A percentile compares a stretch with the other conserved stretches of the same genome.
Evolutionary conservation across 345 rosid genomes (phyloP).

Genomic region (Corchorus olitorius): DNA sequence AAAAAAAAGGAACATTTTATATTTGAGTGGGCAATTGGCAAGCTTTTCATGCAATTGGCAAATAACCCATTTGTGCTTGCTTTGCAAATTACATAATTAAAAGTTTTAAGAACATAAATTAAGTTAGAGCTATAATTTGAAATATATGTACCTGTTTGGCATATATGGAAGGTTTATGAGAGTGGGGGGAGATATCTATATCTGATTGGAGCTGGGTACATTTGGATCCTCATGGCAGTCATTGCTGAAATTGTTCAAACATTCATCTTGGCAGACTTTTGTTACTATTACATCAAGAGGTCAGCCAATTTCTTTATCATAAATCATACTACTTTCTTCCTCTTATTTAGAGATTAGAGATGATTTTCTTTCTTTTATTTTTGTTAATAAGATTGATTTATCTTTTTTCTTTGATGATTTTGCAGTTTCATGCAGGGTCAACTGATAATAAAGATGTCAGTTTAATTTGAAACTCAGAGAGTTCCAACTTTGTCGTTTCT

Average conservation of each 20-base stretch:
- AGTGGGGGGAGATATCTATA: constrained; percentile 50
- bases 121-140: too few species aligned
- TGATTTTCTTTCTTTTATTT: too few species aligned
- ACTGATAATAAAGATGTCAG: constrained; percentile 41
- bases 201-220: constrained; percentile 54
- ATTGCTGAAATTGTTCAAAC: constrained; percentile 75
- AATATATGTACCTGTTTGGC: not conserved
- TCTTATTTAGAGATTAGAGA: too few species aligned
- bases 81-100: too few species aligned
- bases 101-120: too few species aligned
- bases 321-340: too few species aligned
- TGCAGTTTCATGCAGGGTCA: constrained; percentile 49
- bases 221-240: constrained; percentile 67
- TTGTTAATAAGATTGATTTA: not conserved
- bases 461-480: constrained; percentile 22
- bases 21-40: too few species aligned
- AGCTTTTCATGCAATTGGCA: too few species aligned
- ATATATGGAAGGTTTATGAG: constrained; percentile 47
- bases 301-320: constrained; percentile 17
- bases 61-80: too few species aligned
- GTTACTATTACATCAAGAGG: constrained; percentile 87
- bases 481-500: not conserved
- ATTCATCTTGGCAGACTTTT: constrained; percentile 83
- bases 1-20: not conserved
- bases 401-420: not conserved